A percentile compares a stretch with the other conserved stretches of the same genome.
Conservation (phyloP, 768 basidiomycete genomes). For the Mycena polygramma region DNA sequence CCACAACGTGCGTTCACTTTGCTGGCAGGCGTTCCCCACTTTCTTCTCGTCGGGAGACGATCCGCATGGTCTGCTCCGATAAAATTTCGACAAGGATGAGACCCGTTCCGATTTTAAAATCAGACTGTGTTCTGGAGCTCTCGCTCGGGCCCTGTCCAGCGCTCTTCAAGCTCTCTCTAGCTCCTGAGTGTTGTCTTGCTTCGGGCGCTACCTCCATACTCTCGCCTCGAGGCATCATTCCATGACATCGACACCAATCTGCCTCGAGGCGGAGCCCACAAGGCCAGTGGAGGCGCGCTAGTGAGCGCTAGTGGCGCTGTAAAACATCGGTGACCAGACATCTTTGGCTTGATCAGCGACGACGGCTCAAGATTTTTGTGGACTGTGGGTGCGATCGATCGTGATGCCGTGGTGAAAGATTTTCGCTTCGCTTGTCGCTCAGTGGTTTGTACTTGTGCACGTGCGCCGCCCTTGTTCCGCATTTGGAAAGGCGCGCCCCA, state of each 20-base stretch:
- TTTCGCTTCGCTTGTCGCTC: slow-evolving; percentile 6
- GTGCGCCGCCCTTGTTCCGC: slow-evolving; percentile 30
- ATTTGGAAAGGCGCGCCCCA: slow-evolving; percentile 14
- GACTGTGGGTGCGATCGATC: too few species aligned
- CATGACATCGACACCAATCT: slow-evolving; percentile 12
- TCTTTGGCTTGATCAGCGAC: background rate
- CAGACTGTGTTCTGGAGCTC: too few species aligned
- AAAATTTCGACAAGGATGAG: background rate
- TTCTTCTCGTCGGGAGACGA: slow-evolving; percentile 21
- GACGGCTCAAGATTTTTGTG: background rate
- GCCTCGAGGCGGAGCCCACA: slow-evolving; percentile 33
- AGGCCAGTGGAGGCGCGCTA: slow-evolving; percentile 2
- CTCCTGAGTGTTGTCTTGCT: slow-evolving; percentile 1
- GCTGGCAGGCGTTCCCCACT: background rate
- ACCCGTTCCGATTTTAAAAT: too few species aligned
- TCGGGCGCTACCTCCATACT: background rate
- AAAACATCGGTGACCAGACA: too few species aligned
- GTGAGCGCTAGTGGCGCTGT: too few species aligned
- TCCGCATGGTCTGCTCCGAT: slow-evolving; percentile 1
- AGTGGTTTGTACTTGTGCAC: slow-evolving; percentile 14
- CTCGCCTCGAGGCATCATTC: slow-evolving; percentile 28
- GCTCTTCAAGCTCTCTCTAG: background rate
- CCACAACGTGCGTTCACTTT: background rate
- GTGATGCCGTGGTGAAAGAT: too few species aligned
- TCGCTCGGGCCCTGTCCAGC: too few species aligned